Evolutionary conservation across 2,329 filamentous ascomycete species (phyloP), one percentile per base, ranked within the genome.

Genomic region (Phyllosticta paracitricarpa): DNA sequence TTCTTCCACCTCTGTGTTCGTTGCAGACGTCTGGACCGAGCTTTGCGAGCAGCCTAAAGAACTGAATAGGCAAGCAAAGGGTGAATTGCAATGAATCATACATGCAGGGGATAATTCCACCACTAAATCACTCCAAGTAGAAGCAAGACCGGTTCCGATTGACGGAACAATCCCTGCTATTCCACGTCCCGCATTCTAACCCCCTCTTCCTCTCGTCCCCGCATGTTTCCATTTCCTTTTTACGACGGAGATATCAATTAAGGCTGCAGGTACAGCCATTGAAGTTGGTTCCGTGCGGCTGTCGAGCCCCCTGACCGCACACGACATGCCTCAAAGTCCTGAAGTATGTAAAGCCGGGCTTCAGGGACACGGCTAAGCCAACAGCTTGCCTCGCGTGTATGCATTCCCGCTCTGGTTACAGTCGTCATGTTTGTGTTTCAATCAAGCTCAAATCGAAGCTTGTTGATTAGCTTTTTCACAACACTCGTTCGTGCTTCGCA

Each of bases 401-500:
- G 40, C 40, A 48, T 48, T 48, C n/a, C 40, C n/a, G 40, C 14
- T 17, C 2, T 48, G 3, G 17, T n/a, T 1, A 51, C 9, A 12
- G 14, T 25, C 17, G 19, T 25, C 54, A 61, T 61, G 58, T 54
- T 26, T 28, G 54, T 30, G 5, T 35, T 55, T 48, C 3, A 19
- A 33, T 57, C 59, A 22, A n/a, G 52, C 19, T 24, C 28, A 17
- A 28, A 14, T 28, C 12, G 30, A 14, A 48, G 51, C 7, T 17
- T 17, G 14, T 26, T 57, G 28, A 28, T 24, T 22, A 35, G 30
- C 33, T 7, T 40, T n/a, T 9, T 54, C 2, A 26, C 24, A 26
- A 14, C 53, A 6, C 30, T 54, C 14, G 1, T 22, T 17, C 82
- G 24, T 17, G 52, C 59, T 5, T 82, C 33, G 9, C 4, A 30